Evolutionary conservation across 371 early-diverging fungal genomes (phyloP).

Genomic region (Apophysomyces trapeziformis): DNA sequence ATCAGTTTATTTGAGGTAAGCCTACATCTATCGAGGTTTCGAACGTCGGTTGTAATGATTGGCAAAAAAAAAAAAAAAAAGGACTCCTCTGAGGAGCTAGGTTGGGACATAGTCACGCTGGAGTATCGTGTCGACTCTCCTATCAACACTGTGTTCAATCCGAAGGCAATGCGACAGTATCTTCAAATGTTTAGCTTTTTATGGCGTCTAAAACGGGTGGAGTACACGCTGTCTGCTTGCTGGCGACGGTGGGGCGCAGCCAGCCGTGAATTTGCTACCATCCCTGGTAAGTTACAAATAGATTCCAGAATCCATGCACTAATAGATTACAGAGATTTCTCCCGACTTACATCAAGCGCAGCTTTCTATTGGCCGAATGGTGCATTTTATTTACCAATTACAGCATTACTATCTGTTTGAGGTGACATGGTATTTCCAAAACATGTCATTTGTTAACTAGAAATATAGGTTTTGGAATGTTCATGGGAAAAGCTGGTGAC

Average conservation of each 20-base stretch:
- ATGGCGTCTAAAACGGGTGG: conserved; percentile 89
- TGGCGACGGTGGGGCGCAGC: conserved; percentile 86
- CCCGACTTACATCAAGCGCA: conserved; percentile 69
- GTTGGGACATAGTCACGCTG: conserved; percentile 94
- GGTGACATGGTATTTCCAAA: conserved; percentile 43
- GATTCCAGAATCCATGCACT: conserved; percentile 21
- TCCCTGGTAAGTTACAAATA: conserved; percentile 34
- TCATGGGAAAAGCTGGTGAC: conserved; percentile 85
- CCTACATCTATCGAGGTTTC: not conserved
- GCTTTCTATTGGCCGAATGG: conserved; percentile 82
- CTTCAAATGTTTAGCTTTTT: conserved; percentile 84
- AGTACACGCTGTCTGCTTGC: conserved; percentile 69
- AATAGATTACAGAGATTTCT: conserved; percentile 18
- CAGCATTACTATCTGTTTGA: conserved; percentile 89
- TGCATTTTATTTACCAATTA: conserved; percentile 91
- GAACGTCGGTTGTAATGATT: not conserved
- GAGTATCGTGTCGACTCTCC: conserved; percentile 87
- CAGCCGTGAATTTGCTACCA: conserved; percentile 54
- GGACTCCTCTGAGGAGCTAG: conserved; percentile 68
- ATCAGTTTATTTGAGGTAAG: conserved; percentile 71
- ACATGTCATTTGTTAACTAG: not conserved
- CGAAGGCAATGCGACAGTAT: conserved; percentile 80
- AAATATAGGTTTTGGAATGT: conserved; percentile 79
- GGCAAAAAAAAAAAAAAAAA: conserved; percentile 33
- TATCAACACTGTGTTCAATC: conserved; percentile 82